Conservation (phyloP, 1,284 basidiomycete genomes). For the Ceratobasidium sp. region DNA sequence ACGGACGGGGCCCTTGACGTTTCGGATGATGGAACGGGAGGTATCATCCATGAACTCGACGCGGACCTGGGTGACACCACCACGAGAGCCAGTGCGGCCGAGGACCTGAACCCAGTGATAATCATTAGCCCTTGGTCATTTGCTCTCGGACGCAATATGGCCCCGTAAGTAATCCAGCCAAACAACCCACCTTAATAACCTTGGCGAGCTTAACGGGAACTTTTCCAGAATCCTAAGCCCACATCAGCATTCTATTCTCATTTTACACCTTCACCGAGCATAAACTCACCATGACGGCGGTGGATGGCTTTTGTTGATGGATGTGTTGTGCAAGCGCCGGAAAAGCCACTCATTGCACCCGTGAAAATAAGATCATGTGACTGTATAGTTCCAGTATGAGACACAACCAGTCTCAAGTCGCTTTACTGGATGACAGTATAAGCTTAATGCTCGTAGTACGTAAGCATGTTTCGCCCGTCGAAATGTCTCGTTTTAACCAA, state of each 20-base stretch:
- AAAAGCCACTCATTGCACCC: conserved; percentile 24
- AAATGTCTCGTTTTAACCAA: no score
- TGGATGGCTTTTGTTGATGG: conserved; percentile 41
- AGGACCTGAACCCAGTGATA: conserved; percentile 69
- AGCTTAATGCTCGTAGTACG: no score
- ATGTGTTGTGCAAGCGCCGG: conserved; percentile 21
- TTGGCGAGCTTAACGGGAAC: conserved; percentile 92
- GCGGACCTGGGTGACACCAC: conserved; percentile 99
- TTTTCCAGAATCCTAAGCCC: conserved; percentile 75
- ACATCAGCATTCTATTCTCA: background rate
- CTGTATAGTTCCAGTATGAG: background rate
- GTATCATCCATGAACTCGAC: conserved; percentile 99
- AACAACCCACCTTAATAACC: conserved; percentile 80
- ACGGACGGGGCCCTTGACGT: conserved; percentile 98
- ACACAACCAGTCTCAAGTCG: no score
- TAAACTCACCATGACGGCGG: conserved; percentile 37
- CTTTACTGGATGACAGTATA: no score
- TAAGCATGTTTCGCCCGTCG: no score
- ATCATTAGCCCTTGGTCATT: background rate
- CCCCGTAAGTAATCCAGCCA: background rate
- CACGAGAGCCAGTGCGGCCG: conserved; percentile 98
- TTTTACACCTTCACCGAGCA: background rate
- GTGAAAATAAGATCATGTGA: conserved; percentile 8
- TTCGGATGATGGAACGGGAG: conserved; percentile 94
- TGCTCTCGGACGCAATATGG: background rate